Evolutionary conservation across 2,329 filamentous ascomycete species (phyloP), one percentile per base, ranked within the genome.

Genomic region (Stachybotrys echinatus): DNA sequence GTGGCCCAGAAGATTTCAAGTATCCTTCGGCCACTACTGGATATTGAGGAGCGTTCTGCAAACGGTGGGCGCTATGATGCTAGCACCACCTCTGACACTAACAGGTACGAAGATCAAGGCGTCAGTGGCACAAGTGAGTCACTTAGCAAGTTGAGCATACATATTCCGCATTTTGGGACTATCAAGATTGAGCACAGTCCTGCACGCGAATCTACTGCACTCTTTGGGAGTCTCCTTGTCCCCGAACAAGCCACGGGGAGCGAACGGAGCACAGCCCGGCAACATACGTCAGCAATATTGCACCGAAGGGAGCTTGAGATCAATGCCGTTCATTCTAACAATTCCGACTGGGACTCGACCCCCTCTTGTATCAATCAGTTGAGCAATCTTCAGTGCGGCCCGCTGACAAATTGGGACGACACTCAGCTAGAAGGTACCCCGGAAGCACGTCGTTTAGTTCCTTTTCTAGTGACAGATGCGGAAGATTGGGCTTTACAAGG

Each of bases 141-240:
- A 4, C 53, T 58, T 6, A 58, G 61, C 1, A 51, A 60, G 5
- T 50, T 75, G 3, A 54, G 55, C 18, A 68, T 78, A 12, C 58
- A 65, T 12, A 68, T 77, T 18, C 74, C 74, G 0, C 70, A 72
- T 39, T 62, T 74, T 20, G 72, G 73, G 1, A 65, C 60, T 2
- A 61, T 77, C 17, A 62, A 60, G 23, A 68, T 75, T 23, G 58
- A 58, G 14, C 44, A 46, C 20, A 21, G n/a, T 10, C 42, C 42
- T 3, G 42, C 19, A 34, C 27, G 27, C 27, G 10, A 14, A 14
- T 3, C n/a, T n/a, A n/a, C n/a, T n/a, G n/a, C 27, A 34, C 27
- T 34, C 27, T 14, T 34, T 34, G n/a, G n/a, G n/a, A n/a, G n/a
- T n/a, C n/a, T n/a, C n/a, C n/a, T n/a, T n/a, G n/a, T n/a, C n/a